Conservation (phyloP, 2,329 filamentous ascomycete genomes). For the Podosphaera aphanis region DNA sequence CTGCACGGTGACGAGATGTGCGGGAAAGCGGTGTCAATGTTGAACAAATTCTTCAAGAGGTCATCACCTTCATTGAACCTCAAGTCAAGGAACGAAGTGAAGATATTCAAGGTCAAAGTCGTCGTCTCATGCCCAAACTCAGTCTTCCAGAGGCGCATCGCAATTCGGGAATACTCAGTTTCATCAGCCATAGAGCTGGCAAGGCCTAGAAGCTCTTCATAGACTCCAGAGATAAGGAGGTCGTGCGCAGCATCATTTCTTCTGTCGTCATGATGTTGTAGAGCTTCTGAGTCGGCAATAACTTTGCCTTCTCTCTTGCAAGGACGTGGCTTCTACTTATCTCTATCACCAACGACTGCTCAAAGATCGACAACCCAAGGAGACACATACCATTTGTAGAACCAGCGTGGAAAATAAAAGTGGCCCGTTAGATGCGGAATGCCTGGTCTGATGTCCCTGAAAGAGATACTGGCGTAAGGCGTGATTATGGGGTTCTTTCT, state of each 20-base stretch:
- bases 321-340: neutral
- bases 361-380: neutral
- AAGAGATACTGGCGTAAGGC: neutral
- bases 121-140: neutral
- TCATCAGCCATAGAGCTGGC: neutral
- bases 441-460: neutral
- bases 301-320: neutral
- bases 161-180: neutral
- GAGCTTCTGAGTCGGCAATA: neutral
- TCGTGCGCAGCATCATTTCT: neutral
- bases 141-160: neutral
- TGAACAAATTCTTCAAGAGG: neutral
- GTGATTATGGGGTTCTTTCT: neutral
- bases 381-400: neutral
- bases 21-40: neutral
- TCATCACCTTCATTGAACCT: neutral
- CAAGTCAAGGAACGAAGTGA: neutral
- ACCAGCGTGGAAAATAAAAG: neutral
- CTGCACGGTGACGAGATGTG: neutral
- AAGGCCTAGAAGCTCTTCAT: neutral
- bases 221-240: neutral
- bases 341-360: neutral
- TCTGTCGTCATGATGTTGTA: neutral
- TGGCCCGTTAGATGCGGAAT: neutral
- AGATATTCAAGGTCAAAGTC: neutral